Evolutionary conservation across 192 early-diverging fungal species (phyloP), one percentile per base, ranked within the genome.

Genomic region (Podila minutissima): DNA sequence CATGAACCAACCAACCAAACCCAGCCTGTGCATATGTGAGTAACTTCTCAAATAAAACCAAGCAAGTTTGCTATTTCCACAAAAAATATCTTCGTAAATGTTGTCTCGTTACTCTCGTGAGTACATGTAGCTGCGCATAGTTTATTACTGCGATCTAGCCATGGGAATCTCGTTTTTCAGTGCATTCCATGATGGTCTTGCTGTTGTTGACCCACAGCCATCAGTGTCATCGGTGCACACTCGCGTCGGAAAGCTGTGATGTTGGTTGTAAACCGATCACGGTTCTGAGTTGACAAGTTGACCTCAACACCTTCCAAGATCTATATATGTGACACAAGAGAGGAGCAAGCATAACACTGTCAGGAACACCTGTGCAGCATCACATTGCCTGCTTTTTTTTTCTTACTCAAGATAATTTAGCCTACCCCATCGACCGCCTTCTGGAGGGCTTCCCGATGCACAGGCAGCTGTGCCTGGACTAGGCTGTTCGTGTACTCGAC

Each of bases 261-360:
- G 65, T 91, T 88, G 31, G 92, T 89, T 24, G 92, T 90, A 66
- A 94, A 93, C 17, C 84, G 75, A 61, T 94, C 93, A 2, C 91
- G 83, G 72, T 92, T 93, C 38, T 77, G 84, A 2, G 76, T 63
- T 10, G 75, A 69, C 17, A 93, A 49, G 26, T 84, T 89, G 51
- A 71, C 76, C 49, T 89, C 86, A 32, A 93, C 72, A 10, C 85
- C 90, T 26, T 93, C 88, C 90, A 93, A 88, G 17, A 81, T 58
- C 77, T 81, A 65, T 26, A 4, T 1, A 59, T 33, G 31, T 35
- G 15, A 17, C 15, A 13, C 22, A 48, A 31, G 5, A 26, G 31
- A 4, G 26, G 28, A 41, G 67, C 24, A 20, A 48, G 22, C 2
- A 32, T 12, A 62, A 0, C 15, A 50, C 24, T 48, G 3, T 24